phyloP scores from a whole-genome alignment of 2,329 filamentous ascomycete species.

The Neonectria neomacrospora region DNA sequence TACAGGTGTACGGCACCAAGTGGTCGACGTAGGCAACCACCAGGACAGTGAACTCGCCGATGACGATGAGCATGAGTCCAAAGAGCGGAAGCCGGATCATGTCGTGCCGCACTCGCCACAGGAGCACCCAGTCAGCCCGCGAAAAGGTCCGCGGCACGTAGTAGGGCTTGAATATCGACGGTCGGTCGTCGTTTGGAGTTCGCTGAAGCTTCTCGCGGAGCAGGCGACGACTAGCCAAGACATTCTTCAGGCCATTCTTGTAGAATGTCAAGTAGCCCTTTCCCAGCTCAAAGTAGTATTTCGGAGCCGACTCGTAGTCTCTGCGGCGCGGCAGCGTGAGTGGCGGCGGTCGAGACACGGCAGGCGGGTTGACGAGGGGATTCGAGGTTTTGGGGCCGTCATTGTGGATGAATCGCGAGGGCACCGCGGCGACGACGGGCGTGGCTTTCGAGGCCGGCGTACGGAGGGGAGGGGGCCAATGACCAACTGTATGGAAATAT shows the following conservation, averaged over 20 bases:
- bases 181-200: slow-evolving; percentile 66
- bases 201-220: slow-evolving; percentile 56
- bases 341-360: slow-evolving; percentile 76
- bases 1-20: slow-evolving; percentile 82
- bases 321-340: slow-evolving; percentile 70
- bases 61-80: slow-evolving; percentile 76
- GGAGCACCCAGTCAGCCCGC: slow-evolving; percentile 77
- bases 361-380: slow-evolving; percentile 74
- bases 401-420: slow-evolving; percentile 41
- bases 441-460: slow-evolving; percentile 14
- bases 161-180: slow-evolving; percentile 51
- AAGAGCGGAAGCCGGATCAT: slow-evolving; percentile 83
- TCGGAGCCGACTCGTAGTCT: slow-evolving; percentile 46
- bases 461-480: slow-evolving; percentile 31
- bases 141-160: slow-evolving; percentile 55
- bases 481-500: slow-evolving; percentile 26
- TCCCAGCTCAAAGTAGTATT: slow-evolving; percentile 71
- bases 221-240: slow-evolving; percentile 73
- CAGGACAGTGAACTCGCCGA: slow-evolving; percentile 88
- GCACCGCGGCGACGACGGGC: slow-evolving; percentile 25
- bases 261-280: slow-evolving; percentile 87
- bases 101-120: slow-evolving; percentile 76
- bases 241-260: slow-evolving; percentile 82
- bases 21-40: slow-evolving; percentile 76
- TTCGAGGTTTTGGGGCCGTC: slow-evolving; percentile 46